A percentile compares a stretch with the other conserved stretches of the same genome.
phyloP scores from a whole-genome alignment of 2,329 filamentous ascomycete species.

The Penicillium olsonii region DNA sequence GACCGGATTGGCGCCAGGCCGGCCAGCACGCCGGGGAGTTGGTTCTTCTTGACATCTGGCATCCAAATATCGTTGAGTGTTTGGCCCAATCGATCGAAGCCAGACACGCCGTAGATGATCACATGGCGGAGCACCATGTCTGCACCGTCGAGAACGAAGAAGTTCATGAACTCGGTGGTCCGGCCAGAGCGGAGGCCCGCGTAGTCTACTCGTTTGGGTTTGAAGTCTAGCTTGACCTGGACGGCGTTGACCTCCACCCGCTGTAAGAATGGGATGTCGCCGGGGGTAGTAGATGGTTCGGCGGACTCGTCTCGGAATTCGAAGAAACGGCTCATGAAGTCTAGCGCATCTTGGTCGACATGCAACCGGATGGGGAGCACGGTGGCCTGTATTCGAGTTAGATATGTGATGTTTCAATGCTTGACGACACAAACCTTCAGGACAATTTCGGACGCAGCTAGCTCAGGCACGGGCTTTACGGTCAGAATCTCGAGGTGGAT shows the following conservation, averaged over 20 bases:
- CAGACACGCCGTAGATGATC: slow-evolving; percentile 88
- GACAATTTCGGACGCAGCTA: slow-evolving; percentile 87
- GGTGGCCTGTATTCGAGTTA: slow-evolving; percentile 52
- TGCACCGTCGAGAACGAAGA: slow-evolving; percentile 85
- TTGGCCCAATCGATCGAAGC: slow-evolving; percentile 86
- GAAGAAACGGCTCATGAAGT: slow-evolving; percentile 97
- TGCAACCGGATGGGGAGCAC: slow-evolving; percentile 85
- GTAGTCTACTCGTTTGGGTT: slow-evolving; percentile 97
- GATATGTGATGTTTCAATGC: background rate
- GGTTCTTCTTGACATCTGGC: slow-evolving; percentile 85
- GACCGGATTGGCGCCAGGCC: slow-evolving; percentile 88
- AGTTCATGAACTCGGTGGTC: slow-evolving; percentile 99
- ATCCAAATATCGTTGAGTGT: slow-evolving; percentile 96
- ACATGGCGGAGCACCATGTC: slow-evolving; percentile 83
- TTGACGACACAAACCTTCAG: slow-evolving; percentile 57
- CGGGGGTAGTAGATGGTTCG: slow-evolving; percentile 57
- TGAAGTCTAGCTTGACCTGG: slow-evolving; percentile 88
- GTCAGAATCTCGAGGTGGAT: slow-evolving; percentile 84
- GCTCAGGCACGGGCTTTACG: slow-evolving; percentile 78
- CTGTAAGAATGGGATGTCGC: slow-evolving; percentile 83
- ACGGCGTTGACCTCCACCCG: slow-evolving; percentile 84
- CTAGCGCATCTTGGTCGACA: slow-evolving; percentile 94
- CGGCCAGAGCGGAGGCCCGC: slow-evolving; percentile 86
- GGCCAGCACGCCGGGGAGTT: slow-evolving; percentile 84
- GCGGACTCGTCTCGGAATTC: slow-evolving; percentile 84